These are phyloP conservation scores for Alternaria hordeiaustralica DNA, from an alignment of 2,329 filamentous ascomycete genomes.

Conservation along the genomic window DNA sequence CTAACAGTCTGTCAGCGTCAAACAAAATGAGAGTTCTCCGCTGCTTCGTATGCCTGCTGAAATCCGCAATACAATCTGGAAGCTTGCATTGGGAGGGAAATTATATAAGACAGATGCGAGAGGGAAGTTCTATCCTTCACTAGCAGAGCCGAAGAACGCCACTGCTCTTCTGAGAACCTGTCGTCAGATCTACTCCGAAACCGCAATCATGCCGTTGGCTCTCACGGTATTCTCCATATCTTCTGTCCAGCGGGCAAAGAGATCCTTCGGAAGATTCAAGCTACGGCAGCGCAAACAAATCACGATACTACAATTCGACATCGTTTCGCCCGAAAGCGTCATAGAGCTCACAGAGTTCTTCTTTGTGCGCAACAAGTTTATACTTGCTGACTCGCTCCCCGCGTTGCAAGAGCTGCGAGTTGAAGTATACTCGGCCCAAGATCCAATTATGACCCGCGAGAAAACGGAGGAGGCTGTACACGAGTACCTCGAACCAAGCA, in stretches of 20 bases:
- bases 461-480: background rate
- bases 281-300: background rate
- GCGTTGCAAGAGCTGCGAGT: background rate
- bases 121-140: background rate
- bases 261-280: background rate
- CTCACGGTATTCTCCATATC: background rate
- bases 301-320: background rate
- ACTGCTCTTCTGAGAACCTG: constrained; percentile 8
- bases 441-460: background rate
- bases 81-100: constrained; percentile 15
- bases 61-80: constrained; percentile 22
- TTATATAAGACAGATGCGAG: background rate
- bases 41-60: constrained; percentile 23
- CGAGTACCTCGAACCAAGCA: background rate
- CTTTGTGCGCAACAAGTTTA: no score
- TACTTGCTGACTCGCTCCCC: background rate
- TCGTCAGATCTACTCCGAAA: constrained; percentile 22
- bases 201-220: constrained; percentile 1
- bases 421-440: background rate
- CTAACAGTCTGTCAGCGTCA: constrained; percentile 7
- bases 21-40: constrained; percentile 12
- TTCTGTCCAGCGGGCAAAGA: background rate
- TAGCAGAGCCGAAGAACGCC: background rate
- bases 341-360: no score
- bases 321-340: background rate